Evolutionary conservation across 192 early-diverging fungal species (phyloP).

Genomic region (Linnemannia zychae): DNA sequence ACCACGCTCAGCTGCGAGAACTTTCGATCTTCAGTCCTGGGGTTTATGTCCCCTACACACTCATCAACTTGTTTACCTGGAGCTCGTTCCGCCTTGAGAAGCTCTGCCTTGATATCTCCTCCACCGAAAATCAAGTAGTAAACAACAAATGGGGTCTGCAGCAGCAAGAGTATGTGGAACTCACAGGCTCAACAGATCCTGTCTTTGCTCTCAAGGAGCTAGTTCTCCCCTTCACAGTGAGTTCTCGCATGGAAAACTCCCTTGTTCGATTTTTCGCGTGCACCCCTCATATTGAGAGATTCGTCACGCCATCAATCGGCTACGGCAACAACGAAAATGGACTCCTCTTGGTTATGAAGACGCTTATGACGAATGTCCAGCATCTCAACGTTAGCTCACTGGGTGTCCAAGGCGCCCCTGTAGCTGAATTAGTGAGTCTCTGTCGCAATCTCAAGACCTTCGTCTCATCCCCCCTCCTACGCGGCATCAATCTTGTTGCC

Average conservation of each 20-base stretch:
- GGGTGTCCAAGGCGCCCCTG: not conserved
- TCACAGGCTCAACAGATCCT: not conserved
- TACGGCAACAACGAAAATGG: not conserved
- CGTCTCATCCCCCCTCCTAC: not conserved
- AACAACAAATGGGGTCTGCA: not conserved
- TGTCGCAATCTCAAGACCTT: constrained; percentile 14
- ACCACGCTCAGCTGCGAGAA: too few relatives aligned
- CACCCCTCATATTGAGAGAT: not conserved
- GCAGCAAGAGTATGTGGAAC: too few relatives aligned
- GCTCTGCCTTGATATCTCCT: not conserved
- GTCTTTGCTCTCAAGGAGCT: not conserved
- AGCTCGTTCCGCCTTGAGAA: not conserved
- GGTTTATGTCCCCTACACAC: not conserved
- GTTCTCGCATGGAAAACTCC: too few relatives aligned
- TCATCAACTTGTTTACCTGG: not conserved
- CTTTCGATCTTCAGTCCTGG: too few relatives aligned
- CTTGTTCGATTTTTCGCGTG: too few relatives aligned
- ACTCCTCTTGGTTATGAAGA: not conserved
- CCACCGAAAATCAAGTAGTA: not conserved
- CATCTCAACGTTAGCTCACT: not conserved
- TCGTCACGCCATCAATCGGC: not conserved
- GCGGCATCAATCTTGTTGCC: not conserved
- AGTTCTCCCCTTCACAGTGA: not conserved
- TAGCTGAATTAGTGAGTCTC: not conserved
- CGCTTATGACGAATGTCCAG: not conserved